Evolutionary conservation across 2,329 filamentous ascomycete species (phyloP), one percentile per base, ranked within the genome.

Genomic region (Helicocarpus griseus): DNA sequence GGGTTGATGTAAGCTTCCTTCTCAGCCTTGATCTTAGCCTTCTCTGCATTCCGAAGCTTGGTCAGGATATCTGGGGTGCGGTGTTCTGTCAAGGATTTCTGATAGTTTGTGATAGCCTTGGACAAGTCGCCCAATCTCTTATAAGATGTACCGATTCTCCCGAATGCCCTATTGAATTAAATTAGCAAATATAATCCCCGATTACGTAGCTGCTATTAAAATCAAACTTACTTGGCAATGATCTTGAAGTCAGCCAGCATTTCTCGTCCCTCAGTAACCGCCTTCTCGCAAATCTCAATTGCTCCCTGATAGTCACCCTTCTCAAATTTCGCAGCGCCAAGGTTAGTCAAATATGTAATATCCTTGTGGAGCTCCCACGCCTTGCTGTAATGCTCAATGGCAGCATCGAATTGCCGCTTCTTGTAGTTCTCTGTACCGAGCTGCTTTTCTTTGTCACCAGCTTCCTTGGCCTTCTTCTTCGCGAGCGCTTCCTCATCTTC

Each of bases 171-270:
- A 48, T 52, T 48, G 9, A 33, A 47, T 41, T 5, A n/a, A 33
- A 46, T 59, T 50, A 60, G 62, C 48, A n/a, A 14, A 4, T 4
- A 36, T 21, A 3, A 14, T 7, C 21, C 0, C 22, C 28, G n/a
- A 22, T 36, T 11, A 41, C 50, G 17, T 14, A 21, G 11, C 29
- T 36, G 17, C 11, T 21, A 4, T n/a, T 7, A 14, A 11, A 13
- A 22, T 43, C 14, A 8, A 28, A 64, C 70, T 55, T 68, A 87
- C 82, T 96, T 97, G 66, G 94, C 90, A 59, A 98, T 91, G 65
- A 90, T 79, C 81, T 98, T 98, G 78, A 97, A 98, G 73, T 98
- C 93, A 57, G 93, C 90, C 52, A 89, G 86, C 60, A 94, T 83
- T 61, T 86, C 80, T 53, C 93, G 88, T 51, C 93, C 93, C 69